Evolutionary conservation across 331 rosid species (phyloP).

Genomic region (Acacia pycnantha): DNA sequence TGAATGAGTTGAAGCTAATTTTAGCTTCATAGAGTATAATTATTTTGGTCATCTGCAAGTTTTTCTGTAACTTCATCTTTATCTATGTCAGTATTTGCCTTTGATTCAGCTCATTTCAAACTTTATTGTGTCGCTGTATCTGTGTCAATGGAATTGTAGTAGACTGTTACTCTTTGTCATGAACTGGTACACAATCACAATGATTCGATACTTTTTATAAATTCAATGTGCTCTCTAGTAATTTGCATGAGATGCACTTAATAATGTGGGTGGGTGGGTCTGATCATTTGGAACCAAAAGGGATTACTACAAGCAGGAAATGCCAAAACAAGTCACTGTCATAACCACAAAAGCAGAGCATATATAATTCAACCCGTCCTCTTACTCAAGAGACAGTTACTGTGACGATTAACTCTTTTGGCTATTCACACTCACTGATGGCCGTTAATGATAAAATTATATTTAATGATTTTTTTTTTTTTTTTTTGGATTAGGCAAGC

Average conservation of each 20-base stretch:
- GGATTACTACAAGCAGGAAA: background rate
- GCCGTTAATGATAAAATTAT: too few relatives aligned
- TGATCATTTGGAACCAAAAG: background rate
- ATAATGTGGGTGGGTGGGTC: background rate
- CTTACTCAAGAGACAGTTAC: background rate
- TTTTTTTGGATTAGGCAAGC: too few relatives aligned
- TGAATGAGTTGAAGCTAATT: background rate
- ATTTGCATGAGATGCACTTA: background rate
- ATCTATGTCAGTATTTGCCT: background rate
- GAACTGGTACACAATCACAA: background rate
- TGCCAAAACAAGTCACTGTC: background rate
- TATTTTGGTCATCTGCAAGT: background rate
- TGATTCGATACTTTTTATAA: background rate
- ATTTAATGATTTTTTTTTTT: too few relatives aligned
- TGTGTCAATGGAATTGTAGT: background rate
- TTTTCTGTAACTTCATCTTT: background rate
- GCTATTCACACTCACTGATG: background rate
- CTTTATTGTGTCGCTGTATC: background rate
- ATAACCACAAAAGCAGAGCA: background rate
- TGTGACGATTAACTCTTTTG: background rate
- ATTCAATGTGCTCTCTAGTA: background rate
- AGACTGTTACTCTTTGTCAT: background rate
- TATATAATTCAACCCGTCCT: background rate
- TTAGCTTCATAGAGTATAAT: background rate
- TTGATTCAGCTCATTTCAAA: background rate